Conservation (phyloP, 345 rosid species). For the Citrus unshiu region DNA sequence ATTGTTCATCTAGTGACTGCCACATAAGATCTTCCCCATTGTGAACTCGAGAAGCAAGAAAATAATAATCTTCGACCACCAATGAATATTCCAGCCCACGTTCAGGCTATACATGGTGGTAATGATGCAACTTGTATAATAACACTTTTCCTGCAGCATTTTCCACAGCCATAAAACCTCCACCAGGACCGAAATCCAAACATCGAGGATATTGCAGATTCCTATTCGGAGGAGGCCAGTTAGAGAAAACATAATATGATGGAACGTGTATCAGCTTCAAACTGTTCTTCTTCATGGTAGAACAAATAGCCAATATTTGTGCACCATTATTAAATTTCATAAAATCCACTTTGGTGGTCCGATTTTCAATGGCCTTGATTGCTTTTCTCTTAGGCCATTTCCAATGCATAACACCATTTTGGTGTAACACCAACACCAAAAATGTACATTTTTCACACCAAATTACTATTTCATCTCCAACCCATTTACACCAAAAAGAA, state of each 20-base stretch:
- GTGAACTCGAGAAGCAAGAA: not conserved
- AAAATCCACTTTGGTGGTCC: constrained; percentile 70
- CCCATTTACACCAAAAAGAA: no score
- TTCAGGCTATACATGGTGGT: constrained; percentile 50
- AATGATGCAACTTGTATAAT: constrained; percentile 79
- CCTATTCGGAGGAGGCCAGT: constrained; percentile 72
- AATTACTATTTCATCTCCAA: no score
- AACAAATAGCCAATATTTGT: constrained; percentile 77
- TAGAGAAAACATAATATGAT: constrained; percentile 62
- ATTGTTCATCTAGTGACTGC: not conserved
- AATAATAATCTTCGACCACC: not conserved
- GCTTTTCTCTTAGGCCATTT: constrained; percentile 40
- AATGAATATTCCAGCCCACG: not conserved
- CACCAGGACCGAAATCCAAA: constrained; percentile 83
- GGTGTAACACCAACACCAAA: no score
- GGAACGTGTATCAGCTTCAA: constrained; percentile 38
- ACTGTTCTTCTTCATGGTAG: constrained; percentile 67
- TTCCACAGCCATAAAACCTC: constrained; percentile 92
- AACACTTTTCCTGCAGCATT: constrained; percentile 83
- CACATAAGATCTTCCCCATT: not conserved
- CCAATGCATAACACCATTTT: no score
- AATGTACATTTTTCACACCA: no score
- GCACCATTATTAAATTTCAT: constrained; percentile 78
- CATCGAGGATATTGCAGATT: constrained; percentile 63
- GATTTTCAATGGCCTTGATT: constrained; percentile 70